Conservation (phyloP, 179 eudicot species). For the Sideroxylon spinosum region DNA sequence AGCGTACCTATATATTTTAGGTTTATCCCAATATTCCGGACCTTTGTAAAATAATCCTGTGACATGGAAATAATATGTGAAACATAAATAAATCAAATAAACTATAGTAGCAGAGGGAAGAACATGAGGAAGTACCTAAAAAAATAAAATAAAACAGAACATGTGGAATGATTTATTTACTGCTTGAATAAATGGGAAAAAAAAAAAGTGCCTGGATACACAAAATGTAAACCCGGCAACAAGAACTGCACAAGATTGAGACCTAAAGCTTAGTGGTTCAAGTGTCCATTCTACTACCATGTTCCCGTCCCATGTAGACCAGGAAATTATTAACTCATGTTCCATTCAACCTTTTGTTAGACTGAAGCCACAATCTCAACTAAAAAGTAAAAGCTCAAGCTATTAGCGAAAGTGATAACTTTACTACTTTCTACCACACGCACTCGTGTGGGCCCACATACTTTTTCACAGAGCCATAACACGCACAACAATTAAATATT, state of each 20-base stretch:
- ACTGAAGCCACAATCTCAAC: too few relatives aligned
- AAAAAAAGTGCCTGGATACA: not conserved
- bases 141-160: too few relatives aligned
- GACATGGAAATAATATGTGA: not conserved
- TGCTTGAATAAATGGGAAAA: not conserved
- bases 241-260: not conserved
- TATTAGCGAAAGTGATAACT: too few relatives aligned
- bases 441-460: too few relatives aligned
- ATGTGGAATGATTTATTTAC: too few relatives aligned
- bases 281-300: not conserved
- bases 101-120: not conserved
- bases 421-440: too few relatives aligned
- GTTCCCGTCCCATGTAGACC: not conserved
- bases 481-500: too few relatives aligned
- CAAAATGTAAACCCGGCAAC: not conserved
- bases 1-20: slow-evolving; percentile 67
- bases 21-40: slow-evolving; percentile 43
- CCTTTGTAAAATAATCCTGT: slow-evolving; percentile 70
- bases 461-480: too few relatives aligned
- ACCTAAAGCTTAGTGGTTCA: not conserved
- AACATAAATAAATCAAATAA: not conserved
- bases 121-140: not conserved
- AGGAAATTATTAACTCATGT: not conserved
- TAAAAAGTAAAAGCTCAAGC: too few relatives aligned
- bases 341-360: not conserved